Evolutionary conservation across 1,284 basidiomycete genomes (phyloP), one percentile per base, ranked within the genome.

Genomic region (Ustilago shanxiensis): DNA sequence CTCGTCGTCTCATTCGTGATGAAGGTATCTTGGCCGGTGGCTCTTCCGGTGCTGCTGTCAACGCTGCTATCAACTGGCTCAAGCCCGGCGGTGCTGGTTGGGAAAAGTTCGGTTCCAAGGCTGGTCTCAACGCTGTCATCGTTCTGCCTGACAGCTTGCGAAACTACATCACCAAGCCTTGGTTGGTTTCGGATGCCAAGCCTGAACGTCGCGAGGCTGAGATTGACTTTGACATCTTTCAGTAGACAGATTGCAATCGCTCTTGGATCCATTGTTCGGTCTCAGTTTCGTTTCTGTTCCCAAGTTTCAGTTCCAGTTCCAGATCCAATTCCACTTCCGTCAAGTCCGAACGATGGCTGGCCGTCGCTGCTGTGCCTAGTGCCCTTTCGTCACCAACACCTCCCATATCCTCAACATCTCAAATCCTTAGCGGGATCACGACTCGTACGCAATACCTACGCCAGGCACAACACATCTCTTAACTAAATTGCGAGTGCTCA

Each of bases 21-120:
- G 96, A 98, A 86, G 95, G 94, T 0, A 89, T 98, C 11, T 89
- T 98, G 3, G 92, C 96, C 16, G 96, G 96, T 16, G 96, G 96
- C 2, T 95, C 93, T 74, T 93, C 92, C 71, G 96, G 96, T 2
- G 93, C 93, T 80, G 91, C 92, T 1, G 87, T 98, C 33, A 89
- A 90, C 26, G 95, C 92, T 44, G 90, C 93, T 2, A 85, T 98
- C 55, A 87, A 89, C 60, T 98, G 92, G 91, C 88, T 99, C 60
- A 91, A 87, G 75, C 86, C 86, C 18, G 90, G 90, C 10, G 79
- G 73, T 41, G 89, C 90, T 60, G 96, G 95, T 0, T 88, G 88
- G 82, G 86, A 88, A 54, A 55, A 68, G 5, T 88, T 94, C 47
- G 93, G 93, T 0, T 87, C 90, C 66, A 91, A 91, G 16, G 88